phyloP scores from a whole-genome alignment of 179 eudicot genomes.

The Spergularia azorica region DNA sequence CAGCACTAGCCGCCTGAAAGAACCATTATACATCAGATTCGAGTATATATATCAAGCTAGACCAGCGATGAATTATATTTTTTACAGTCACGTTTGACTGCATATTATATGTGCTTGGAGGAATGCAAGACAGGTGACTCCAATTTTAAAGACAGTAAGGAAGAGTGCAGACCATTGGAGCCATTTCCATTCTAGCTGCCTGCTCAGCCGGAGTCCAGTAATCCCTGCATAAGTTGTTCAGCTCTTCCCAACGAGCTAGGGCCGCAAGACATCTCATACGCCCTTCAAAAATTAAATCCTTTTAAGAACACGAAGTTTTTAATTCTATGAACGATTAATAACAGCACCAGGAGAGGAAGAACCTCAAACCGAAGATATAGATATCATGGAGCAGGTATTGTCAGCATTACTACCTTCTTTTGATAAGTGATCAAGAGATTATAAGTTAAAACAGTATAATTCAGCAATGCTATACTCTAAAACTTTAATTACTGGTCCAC shows the following conservation, averaged over 20 bases:
- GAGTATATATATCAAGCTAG: slow-evolving; percentile 1
- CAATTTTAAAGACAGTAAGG: neutral
- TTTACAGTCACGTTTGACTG: too few relatives aligned
- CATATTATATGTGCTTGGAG: too few relatives aligned
- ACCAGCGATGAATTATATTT: neutral
- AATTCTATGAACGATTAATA: too few relatives aligned
- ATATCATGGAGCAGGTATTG: too few relatives aligned
- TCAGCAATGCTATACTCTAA: too few relatives aligned
- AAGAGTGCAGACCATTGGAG: slow-evolving; percentile 75
- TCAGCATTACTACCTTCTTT: too few relatives aligned
- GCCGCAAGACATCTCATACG: slow-evolving; percentile 99
- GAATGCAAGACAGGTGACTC: neutral
- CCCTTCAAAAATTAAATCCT: slow-evolving; percentile 41
- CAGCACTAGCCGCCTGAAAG: slow-evolving; percentile 90
- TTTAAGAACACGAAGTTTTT: too few relatives aligned
- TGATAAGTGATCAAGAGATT: too few relatives aligned
- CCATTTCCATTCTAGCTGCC: slow-evolving; percentile 94
- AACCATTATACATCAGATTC: neutral
- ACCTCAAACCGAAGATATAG: too few relatives aligned
- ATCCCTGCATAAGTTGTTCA: slow-evolving; percentile 84
- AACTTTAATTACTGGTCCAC: too few relatives aligned
- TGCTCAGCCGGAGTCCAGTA: slow-evolving; percentile 98
- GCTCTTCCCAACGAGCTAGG: slow-evolving; percentile 99
- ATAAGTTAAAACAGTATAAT: too few relatives aligned
- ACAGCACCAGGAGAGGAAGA: too few relatives aligned